A percentile compares a stretch with the other conserved stretches of the same genome.
Evolutionary conservation across 1,284 basidiomycete species (phyloP).

Genomic region (Ceratobasidium sp.): DNA sequence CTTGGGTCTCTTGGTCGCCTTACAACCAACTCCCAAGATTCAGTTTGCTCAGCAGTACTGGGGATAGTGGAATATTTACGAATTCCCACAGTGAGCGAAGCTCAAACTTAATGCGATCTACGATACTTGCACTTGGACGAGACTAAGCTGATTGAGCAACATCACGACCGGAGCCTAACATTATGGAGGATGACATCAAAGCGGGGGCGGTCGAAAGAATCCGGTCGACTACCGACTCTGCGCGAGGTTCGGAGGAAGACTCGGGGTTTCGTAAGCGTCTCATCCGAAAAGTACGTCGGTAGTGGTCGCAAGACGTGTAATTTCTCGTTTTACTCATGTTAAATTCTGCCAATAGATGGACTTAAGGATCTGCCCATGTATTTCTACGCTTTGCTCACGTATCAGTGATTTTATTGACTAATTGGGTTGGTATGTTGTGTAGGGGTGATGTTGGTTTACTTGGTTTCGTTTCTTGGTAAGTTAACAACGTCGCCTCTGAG

Average conservation of each 20-base stretch:
- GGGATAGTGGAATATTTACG: too few relatives aligned
- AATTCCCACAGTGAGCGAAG: too few relatives aligned
- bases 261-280: conserved; percentile 33
- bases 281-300: conserved; percentile 26
- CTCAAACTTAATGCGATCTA: too few relatives aligned
- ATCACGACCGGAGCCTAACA: too few relatives aligned
- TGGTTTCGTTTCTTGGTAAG: conserved; percentile 47
- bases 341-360: conserved; percentile 33
- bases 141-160: too few relatives aligned
- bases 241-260: conserved; percentile 21
- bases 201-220: neutral
- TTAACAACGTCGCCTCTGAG: neutral
- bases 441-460: conserved; percentile 48
- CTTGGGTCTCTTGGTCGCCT: too few relatives aligned
- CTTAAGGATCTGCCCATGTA: conserved; percentile 33
- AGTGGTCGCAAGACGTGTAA: neutral
- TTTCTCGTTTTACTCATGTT: too few relatives aligned
- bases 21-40: too few relatives aligned
- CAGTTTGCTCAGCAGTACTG: too few relatives aligned
- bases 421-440: neutral
- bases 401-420: neutral
- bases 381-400: neutral
- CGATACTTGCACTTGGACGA: too few relatives aligned
- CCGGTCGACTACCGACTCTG: neutral
- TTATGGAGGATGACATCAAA: neutral